A percentile compares a stretch with the other conserved stretches of the same genome.
phyloP scores from a whole-genome alignment of 345 rosid species.

The Aurinia saxatilis region DNA sequence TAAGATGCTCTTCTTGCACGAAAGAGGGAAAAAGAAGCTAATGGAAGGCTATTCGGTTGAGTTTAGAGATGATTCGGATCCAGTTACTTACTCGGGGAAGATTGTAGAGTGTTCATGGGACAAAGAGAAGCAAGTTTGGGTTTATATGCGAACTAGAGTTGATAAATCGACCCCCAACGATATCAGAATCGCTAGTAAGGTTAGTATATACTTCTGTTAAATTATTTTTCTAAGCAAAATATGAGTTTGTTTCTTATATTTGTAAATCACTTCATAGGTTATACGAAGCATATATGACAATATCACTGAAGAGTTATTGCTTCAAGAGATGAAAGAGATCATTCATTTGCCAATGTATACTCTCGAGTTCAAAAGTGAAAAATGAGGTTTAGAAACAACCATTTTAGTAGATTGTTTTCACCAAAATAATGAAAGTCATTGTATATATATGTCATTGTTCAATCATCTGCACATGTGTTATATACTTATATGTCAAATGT shows the following conservation, averaged over 20 bases:
- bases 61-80: slow-evolving; percentile 65
- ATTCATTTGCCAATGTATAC: slow-evolving; percentile 77
- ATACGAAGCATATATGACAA: slow-evolving; percentile 73
- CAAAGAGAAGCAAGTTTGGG: slow-evolving; percentile 47
- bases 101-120: slow-evolving; percentile 78
- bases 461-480: slow-evolving; percentile 9
- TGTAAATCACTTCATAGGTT: slow-evolving; percentile 33
- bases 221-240: no score
- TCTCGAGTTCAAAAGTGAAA: no score
- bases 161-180: slow-evolving; percentile 75
- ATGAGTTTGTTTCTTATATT: no score
- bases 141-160: slow-evolving; percentile 53
- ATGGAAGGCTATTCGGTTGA: slow-evolving; percentile 57
- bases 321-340: slow-evolving; percentile 60
- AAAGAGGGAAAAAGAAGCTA: slow-evolving; percentile 50
- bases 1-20: slow-evolving; percentile 40
- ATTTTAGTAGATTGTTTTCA: not conserved
- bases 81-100: slow-evolving; percentile 51
- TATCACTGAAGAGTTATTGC: slow-evolving; percentile 64
- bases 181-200: slow-evolving; percentile 33
- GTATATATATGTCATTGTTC: not conserved
- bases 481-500: not conserved
- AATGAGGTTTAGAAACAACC: not conserved
- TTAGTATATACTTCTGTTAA: no score
- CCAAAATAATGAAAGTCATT: not conserved